Percentiles rank a stretch among this genome's conserved stretches.
These are phyloP conservation scores for Citrus medica DNA, from an alignment of 345 rosid species.

Conservation along the genomic window DNA sequence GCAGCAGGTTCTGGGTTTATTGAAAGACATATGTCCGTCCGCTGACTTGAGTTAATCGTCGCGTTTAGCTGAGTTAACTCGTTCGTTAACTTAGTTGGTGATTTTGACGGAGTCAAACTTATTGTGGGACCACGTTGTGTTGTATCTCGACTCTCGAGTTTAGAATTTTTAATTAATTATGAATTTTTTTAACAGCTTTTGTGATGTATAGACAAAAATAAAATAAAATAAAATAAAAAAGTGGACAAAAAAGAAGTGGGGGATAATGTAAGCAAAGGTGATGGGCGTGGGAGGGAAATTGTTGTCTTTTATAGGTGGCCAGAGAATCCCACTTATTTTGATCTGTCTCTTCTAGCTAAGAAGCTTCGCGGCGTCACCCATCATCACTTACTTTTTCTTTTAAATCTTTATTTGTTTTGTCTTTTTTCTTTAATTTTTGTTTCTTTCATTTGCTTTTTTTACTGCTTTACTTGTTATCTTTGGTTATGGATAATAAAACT, in stretches of 20 bases:
- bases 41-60: neutral
- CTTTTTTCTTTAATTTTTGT: neutral
- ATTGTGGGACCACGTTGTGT: neutral
- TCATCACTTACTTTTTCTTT: neutral
- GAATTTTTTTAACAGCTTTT: neutral
- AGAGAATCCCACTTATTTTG: slow-evolving; percentile 38
- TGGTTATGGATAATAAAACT: neutral
- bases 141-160: neutral
- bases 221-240: neutral
- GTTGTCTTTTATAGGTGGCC: neutral
- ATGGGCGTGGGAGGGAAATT: neutral
- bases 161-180: neutral
- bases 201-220: slow-evolving; percentile 9
- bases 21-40: slow-evolving; percentile 62
- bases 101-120: neutral
- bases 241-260: slow-evolving; percentile 11
- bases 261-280: neutral
- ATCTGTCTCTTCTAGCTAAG: slow-evolving; percentile 22
- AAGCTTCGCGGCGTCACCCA: neutral
- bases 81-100: neutral
- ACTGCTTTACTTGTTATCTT: neutral
- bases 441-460: slow-evolving; percentile 5
- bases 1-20: slow-evolving; percentile 88
- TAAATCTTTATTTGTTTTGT: neutral
- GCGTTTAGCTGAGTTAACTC: neutral